Conservation (phyloP, 1,284 basidiomycete species). For the Fomitopsis pinicola region DNA sequence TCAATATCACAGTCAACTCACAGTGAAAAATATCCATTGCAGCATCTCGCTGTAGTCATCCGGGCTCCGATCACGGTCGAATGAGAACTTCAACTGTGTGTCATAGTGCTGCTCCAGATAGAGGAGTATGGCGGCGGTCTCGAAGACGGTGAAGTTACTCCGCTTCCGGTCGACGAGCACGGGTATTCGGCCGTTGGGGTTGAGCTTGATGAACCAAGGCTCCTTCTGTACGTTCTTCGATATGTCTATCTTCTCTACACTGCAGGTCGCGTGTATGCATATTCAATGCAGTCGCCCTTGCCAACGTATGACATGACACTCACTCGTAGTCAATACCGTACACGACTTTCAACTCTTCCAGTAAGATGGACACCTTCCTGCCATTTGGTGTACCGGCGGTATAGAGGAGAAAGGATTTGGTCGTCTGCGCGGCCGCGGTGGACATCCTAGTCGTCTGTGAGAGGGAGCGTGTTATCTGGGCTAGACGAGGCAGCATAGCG, state of each 20-base stretch:
- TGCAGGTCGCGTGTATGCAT: conserved; percentile 15
- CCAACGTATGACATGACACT: not conserved
- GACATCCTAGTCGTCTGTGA: conserved; percentile 6
- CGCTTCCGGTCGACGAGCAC: conserved; percentile 38
- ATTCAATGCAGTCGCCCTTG: no score
- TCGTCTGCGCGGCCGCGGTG: conserved; percentile 12
- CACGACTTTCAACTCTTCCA: conserved; percentile 22
- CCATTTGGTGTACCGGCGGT: conserved; percentile 67
- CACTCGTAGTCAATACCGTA: conserved; percentile 25
- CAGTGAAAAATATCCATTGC: conserved; percentile 77
- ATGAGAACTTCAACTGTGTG: conserved; percentile 42
- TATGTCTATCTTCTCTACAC: conserved; percentile 31
- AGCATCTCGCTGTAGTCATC: conserved; percentile 51
- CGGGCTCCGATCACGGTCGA: conserved; percentile 31
- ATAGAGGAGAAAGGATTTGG: conserved; percentile 57
- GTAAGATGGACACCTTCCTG: conserved; percentile 35
- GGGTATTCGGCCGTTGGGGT: conserved; percentile 59
- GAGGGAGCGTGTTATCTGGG: not conserved
- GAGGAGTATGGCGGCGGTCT: conserved; percentile 49
- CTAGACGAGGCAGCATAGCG: conserved; percentile 4
- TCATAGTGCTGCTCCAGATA: conserved; percentile 50
- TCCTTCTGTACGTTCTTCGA: conserved; percentile 43
- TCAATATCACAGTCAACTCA: conserved; percentile 23
- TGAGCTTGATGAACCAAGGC: conserved; percentile 48
- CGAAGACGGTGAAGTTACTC: conserved; percentile 42